These are phyloP conservation scores for Phytopythium vexans DNA, from an alignment of 352 stramenopile species.

Conservation along the genomic window DNA sequence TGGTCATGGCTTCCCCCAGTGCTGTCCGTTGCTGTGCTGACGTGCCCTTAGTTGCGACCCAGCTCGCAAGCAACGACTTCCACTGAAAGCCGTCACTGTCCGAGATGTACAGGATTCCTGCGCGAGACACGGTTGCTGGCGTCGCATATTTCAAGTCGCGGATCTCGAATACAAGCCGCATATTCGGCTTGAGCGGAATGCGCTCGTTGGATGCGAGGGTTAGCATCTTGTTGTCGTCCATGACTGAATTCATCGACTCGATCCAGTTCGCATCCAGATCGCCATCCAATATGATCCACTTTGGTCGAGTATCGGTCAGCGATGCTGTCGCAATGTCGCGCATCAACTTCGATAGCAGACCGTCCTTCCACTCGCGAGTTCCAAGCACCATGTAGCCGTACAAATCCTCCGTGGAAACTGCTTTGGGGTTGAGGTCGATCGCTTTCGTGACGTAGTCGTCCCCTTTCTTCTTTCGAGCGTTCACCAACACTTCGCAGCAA, in stretches of 20 bases:
- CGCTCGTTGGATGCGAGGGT: conserved; percentile 93
- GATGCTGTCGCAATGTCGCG: conserved; percentile 80
- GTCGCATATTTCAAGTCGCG: conserved; percentile 93
- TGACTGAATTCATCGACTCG: conserved; percentile 89
- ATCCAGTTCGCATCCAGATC: conserved; percentile 87
- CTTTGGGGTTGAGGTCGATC: conserved; percentile 94
- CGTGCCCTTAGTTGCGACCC: conserved; percentile 74
- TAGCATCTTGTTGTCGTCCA: conserved; percentile 90
- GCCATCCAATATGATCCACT: conserved; percentile 96
- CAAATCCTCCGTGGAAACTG: conserved; percentile 95
- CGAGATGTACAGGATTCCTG: conserved; percentile 95
- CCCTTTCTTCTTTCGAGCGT: conserved; percentile 73
- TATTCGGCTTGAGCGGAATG: conserved; percentile 93
- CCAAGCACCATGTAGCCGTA: conserved; percentile 95
- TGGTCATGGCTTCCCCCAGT: conserved; percentile 69
- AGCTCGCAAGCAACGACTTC: conserved; percentile 90
- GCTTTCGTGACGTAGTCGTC: conserved; percentile 65
- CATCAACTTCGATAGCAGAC: conserved; percentile 93
- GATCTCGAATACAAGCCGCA: conserved; percentile 97
- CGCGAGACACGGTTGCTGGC: conserved; percentile 92
- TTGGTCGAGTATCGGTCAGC: conserved; percentile 62
- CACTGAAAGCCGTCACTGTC: conserved; percentile 91
- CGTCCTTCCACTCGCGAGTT: conserved; percentile 95
- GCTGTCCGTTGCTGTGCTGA: conserved; percentile 46
- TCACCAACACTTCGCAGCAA: conserved; percentile 89